Evolutionary conservation across 257 asterid genomes (phyloP).

Genomic region (Vinca minor): DNA sequence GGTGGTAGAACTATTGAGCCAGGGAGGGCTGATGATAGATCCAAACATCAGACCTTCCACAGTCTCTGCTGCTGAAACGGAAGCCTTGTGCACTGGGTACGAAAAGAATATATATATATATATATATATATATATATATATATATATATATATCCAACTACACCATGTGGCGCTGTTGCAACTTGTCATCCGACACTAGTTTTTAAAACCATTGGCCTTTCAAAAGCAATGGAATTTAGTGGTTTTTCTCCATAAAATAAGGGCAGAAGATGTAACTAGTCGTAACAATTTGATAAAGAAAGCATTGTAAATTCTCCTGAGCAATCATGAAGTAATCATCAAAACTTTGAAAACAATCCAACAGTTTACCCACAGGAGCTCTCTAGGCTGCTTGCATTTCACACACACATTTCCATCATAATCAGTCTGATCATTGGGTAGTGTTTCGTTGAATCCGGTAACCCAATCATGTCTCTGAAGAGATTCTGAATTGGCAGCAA

Average conservation of each 20-base stretch:
- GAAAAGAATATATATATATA: too few relatives aligned
- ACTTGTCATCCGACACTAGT: too few relatives aligned
- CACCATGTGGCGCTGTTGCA: neutral
- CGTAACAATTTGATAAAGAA: neutral
- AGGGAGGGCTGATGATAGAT: too few relatives aligned
- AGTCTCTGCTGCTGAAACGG: too few relatives aligned
- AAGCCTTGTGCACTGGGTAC: too few relatives aligned
- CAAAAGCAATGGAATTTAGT: neutral
- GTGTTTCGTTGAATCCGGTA: conserved; percentile 17
- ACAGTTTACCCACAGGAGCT: conserved; percentile 69
- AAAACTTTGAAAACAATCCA: conserved; percentile 16
- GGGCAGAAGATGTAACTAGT: neutral
- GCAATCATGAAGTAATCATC: neutral
- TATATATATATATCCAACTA: too few relatives aligned
- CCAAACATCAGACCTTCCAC: too few relatives aligned
- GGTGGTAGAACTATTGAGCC: too few relatives aligned
- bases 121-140: too few relatives aligned
- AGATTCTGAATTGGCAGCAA: conserved; percentile 27
- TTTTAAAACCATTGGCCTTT: neutral
- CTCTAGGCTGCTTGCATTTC: conserved; percentile 48
- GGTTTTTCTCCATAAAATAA: too few relatives aligned
- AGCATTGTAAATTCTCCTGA: neutral
- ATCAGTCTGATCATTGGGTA: conserved; percentile 28
- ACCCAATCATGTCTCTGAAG: conserved; percentile 18
- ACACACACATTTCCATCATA: conserved; percentile 29